Percentiles rank a stretch among this genome's conserved stretches.
These are phyloP conservation scores for Magnusiomyces clavatus DNA, from an alignment of 1,139 yeast species.

Conservation along the genomic window DNA sequence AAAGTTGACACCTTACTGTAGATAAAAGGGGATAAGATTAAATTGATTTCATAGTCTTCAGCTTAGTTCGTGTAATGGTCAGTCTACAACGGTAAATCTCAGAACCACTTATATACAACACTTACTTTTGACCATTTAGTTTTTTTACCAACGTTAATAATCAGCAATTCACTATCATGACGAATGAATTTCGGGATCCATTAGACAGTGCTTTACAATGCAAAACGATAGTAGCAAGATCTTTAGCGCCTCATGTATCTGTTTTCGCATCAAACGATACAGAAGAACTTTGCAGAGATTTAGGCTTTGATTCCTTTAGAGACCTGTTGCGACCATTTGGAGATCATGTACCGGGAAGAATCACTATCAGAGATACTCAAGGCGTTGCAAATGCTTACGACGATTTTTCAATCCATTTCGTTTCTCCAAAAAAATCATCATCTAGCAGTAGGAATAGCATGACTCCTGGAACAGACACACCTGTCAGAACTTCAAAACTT, in stretches of 20 bases:
- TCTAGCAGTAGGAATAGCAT: background rate
- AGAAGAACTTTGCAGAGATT: constrained; percentile 39
- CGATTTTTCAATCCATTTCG: constrained; percentile 29
- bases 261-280: constrained; percentile 47
- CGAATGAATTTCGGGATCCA: too few relatives aligned
- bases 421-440: constrained; percentile 9
- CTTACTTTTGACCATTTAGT: too few relatives aligned
- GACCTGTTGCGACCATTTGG: constrained; percentile 39
- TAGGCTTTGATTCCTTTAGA: constrained; percentile 33
- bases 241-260: constrained; percentile 53
- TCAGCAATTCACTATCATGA: too few relatives aligned
- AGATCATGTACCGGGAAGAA: constrained; percentile 33
- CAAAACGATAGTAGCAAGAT: constrained; percentile 27
- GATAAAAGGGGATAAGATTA: too few relatives aligned
- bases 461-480: background rate
- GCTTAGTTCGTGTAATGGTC: too few relatives aligned
- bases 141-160: too few relatives aligned
- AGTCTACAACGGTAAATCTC: too few relatives aligned
- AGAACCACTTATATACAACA: too few relatives aligned
- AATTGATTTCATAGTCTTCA: too few relatives aligned
- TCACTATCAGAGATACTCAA: constrained; percentile 37
- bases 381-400: constrained; percentile 25
- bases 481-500: constrained; percentile 6
- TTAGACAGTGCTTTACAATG: constrained; percentile 12
- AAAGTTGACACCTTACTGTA: too few relatives aligned